Conservation (phyloP, 768 basidiomycete species). For the Mycena rosella region DNA sequence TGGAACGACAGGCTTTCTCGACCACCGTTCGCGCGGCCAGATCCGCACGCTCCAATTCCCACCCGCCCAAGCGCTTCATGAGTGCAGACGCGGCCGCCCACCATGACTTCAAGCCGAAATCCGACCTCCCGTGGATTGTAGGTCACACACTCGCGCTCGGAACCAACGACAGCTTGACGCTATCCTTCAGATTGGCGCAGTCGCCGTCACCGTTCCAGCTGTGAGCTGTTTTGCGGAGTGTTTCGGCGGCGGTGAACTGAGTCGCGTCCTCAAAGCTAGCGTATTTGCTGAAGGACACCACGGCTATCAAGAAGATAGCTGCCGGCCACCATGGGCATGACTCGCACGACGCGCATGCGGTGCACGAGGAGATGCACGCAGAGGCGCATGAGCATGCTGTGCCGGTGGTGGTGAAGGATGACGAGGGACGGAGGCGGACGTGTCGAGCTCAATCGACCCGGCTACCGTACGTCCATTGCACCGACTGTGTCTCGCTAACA, state of each 20-base stretch:
- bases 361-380: slow-evolving; percentile 44
- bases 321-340: slow-evolving; percentile 36
- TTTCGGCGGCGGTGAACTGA: slow-evolving; percentile 10
- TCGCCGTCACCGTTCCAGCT: slow-evolving; percentile 55
- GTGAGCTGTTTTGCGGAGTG: slow-evolving; percentile 46
- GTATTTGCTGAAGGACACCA: slow-evolving; percentile 52
- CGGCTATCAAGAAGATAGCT: slow-evolving; percentile 25
- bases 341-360: slow-evolving; percentile 48
- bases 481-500: not conserved
- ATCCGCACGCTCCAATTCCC: slow-evolving; percentile 34
- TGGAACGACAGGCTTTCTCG: slow-evolving; percentile 51
- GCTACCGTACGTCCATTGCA: slow-evolving; percentile 45
- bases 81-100: slow-evolving; percentile 51
- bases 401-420: slow-evolving; percentile 51
- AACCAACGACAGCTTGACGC: not conserved
- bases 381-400: slow-evolving; percentile 38
- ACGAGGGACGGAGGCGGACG: slow-evolving; percentile 56
- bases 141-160: slow-evolving; percentile 36
- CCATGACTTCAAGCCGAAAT: slow-evolving; percentile 50
- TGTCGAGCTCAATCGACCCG: slow-evolving; percentile 47
- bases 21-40: slow-evolving; percentile 48
- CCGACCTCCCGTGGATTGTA: slow-evolving; percentile 62
- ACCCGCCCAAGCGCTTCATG: slow-evolving; percentile 44
- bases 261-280: slow-evolving; percentile 15
- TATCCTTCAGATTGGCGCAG: slow-evolving; percentile 55